Percentiles rank a stretch among this genome's conserved stretches.
These are phyloP conservation scores for Niveomyces coronatus DNA, from an alignment of 2,329 filamentous ascomycete species.

Conservation along the genomic window DNA sequence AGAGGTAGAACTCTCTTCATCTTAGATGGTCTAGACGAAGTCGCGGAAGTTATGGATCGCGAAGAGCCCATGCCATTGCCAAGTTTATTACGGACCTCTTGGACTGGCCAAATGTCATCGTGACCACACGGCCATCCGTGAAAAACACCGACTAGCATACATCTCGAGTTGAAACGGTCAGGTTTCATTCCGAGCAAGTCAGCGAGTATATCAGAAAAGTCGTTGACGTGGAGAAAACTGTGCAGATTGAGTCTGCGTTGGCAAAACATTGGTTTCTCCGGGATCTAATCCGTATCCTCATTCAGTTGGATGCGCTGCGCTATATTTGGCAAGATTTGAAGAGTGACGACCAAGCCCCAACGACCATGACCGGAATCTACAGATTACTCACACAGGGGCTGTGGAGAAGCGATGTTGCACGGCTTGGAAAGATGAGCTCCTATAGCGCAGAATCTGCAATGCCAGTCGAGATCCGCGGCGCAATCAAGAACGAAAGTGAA, in stretches of 20 bases:
- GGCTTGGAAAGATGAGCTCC: slow-evolving; percentile 16
- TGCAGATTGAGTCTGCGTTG: slow-evolving; percentile 19
- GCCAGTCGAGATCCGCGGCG: too few relatives aligned
- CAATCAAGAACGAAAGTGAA: slow-evolving; percentile 12
- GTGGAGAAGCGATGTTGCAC: slow-evolving; percentile 28
- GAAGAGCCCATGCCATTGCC: background rate
- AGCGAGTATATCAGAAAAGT: slow-evolving; percentile 1
- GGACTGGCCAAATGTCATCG: slow-evolving; percentile 25
- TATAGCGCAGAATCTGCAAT: background rate
- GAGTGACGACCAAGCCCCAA: slow-evolving; percentile 2
- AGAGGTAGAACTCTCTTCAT: slow-evolving; percentile 26
- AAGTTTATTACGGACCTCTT: slow-evolving; percentile 17
- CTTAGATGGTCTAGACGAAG: slow-evolving; percentile 34
- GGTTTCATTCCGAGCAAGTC: slow-evolving; percentile 1
- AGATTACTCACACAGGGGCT: slow-evolving; percentile 22
- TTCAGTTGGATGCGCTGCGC: slow-evolving; percentile 34
- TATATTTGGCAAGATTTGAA: slow-evolving; percentile 23
- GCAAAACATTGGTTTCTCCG: slow-evolving; percentile 21
- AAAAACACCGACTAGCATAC: slow-evolving; percentile 12
- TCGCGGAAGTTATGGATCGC: slow-evolving; percentile 15
- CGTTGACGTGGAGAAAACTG: background rate
- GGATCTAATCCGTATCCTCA: slow-evolving; percentile 29
- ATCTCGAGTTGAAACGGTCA: slow-evolving; percentile 30
- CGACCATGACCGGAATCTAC: slow-evolving; percentile 30
- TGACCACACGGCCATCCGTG: slow-evolving; percentile 28